Base-by-base conservation (phyloP, 441 rosid genomes). In the Lepidium campestre region DNA sequence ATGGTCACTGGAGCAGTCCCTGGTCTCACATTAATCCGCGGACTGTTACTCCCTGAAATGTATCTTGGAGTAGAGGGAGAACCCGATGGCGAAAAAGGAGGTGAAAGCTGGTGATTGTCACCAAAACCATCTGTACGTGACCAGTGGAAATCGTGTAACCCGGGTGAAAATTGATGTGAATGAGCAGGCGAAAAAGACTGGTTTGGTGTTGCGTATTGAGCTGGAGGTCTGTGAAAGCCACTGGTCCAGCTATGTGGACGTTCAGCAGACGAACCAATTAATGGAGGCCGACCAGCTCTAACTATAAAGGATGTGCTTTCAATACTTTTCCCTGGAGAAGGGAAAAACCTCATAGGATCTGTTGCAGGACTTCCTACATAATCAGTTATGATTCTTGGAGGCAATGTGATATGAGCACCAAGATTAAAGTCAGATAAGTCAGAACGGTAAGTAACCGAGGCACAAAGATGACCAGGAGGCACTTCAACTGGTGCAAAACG, bases 161-260 rank as follows among this genome's bases (percentile, higher is more conserved):
- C 67, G 0, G 78, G 78, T 72, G 82, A 74, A 45, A 76, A 62
- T 39, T 76, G 78, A 69, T 78, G 78, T 12, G 75, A 64, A 4
- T 64, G 61, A 56, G 78, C 76, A 56, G 91, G 89, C 7, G 93
- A 87, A 54, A 77, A 42, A 3, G 81, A 69, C 25, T 83, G 93
- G 79, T 61, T 86, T 15, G 71, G 75, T 42, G 75, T 31, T 60
- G 58, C 23, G 6, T 39, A 77, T 46, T 78, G 87, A 67, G 82
- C 75, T 5, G 70, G 74, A 31, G 82, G 85, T 75, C 79, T 75
- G 61, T 87, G 88, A 77, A 86, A 87, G 39, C 96, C 95, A 67
- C 96, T 87, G 13, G 91, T 81, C 98, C 96, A 92, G 82, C 95
- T 92, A 75, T 89, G 93, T 0, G 95, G 98, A 42, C 90, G 87